Conservation (phyloP, 2,329 filamentous ascomycete genomes). For the Sporothrix inflata region DNA sequence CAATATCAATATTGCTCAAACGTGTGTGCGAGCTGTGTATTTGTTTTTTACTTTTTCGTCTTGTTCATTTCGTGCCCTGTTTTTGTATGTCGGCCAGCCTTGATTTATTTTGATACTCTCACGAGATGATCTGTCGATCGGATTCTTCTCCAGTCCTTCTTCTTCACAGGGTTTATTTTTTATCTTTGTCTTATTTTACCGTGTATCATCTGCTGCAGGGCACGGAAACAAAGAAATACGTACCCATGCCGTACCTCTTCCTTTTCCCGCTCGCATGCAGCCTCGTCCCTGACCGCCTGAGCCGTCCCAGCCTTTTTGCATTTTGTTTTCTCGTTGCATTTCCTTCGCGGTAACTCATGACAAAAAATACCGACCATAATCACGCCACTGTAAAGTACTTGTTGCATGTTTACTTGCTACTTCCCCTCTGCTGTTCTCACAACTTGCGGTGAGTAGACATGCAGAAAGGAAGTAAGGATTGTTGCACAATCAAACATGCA, state of each 20-base stretch:
- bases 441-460: conserved; percentile 6
- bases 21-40: background rate
- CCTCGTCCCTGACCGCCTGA: conserved; percentile 18
- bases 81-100: background rate
- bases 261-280: conserved; percentile 1
- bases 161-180: background rate
- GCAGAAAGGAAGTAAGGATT: background rate
- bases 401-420: background rate
- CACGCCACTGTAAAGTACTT: background rate
- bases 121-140: background rate
- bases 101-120: background rate
- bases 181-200: background rate
- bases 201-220: background rate
- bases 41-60: background rate
- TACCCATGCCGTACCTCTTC: background rate
- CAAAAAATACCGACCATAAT: background rate
- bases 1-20: background rate
- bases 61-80: background rate
- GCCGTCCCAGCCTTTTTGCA: background rate
- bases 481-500: background rate
- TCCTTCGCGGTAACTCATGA: background rate
- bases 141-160: too few species aligned
- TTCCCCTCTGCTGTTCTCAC: background rate
- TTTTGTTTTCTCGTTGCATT: background rate
- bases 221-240: background rate